phyloP scores from a whole-genome alignment of 2,329 filamentous ascomycete genomes.

The Penicillium sp. region DNA sequence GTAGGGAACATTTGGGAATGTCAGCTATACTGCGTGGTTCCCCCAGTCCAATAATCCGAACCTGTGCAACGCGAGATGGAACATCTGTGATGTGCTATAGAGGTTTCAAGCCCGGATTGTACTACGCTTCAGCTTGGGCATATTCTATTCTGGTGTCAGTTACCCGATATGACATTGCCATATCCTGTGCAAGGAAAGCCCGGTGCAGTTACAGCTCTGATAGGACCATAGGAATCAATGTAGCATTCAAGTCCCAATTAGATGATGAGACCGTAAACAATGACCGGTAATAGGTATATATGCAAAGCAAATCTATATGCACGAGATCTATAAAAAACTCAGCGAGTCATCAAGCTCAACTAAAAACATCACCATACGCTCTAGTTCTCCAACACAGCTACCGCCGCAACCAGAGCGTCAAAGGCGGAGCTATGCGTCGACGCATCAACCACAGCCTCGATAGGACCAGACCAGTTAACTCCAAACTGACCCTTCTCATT shows the following conservation, averaged over 20 bases:
- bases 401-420: conserved; percentile 63
- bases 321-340: neutral
- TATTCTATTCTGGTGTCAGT: no score
- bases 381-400: conserved; percentile 8
- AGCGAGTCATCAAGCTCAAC: neutral
- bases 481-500: conserved; percentile 53
- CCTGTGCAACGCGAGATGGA: conserved; percentile 16
- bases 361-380: no score
- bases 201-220: no score
- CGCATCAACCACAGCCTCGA: conserved; percentile 49
- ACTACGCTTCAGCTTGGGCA: no score
- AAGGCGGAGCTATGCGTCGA: conserved; percentile 63
- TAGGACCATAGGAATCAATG: no score
- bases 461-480: conserved; percentile 63
- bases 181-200: no score
- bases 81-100: neutral
- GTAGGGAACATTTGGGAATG: no score
- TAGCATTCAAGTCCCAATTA: no score
- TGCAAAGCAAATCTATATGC: neutral
- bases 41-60: conserved; percentile 7
- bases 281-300: neutral
- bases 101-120: no score
- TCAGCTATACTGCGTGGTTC: no score
- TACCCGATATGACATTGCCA: no score
- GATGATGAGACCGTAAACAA: conserved; percentile 5